Base-by-base conservation (phyloP, 1,284 basidiomycete genomes). In the Ceratobasidium sp. region DNA sequence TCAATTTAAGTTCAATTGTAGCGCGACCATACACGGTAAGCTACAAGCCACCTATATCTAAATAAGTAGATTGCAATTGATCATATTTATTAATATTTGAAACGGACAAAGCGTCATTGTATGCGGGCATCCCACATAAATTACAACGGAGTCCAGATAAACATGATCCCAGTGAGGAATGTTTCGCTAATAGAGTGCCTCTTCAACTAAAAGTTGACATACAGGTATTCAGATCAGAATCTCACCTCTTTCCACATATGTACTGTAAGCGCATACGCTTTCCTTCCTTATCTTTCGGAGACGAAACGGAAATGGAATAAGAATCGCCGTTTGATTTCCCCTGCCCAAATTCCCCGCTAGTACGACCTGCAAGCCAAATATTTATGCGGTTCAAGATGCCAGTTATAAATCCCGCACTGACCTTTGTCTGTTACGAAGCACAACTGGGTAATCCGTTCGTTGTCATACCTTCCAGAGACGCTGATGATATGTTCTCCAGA, bases 401-500 rank as follows among this genome's bases (percentile, higher is more conserved):
- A 13, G 9, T 21, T 21, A 14, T 9, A n/a, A n/a, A n/a, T n/a
- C n/a, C n/a, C n/a, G n/a, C 8, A 44, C 23, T 13, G 42, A 64
- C 60, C 60, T 9, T 14, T 14, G 25, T 29, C 53, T 21, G 60
- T 64, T 16, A 53, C 33, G 6, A 64, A 64, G 2, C 36, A n/a
- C n/a, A 64, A n/a, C 19, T 53, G 49, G n/a, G 11, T 25, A 4
- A 64, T 52, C 14, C 39, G 25, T 19, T 21, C 23, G n/a, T 14
- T 27, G 21, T 64, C 4, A 30, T 29, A 11, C 30, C 44, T 33
- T 14, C 47, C 60, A 16, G 49, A 33, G 29, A 53, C 21, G 27
- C 30, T 23, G 49, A 49, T 29, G 14, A 64, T 64, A 42, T 53
- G 49, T 36, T 64, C 60, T 49, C 60, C 49, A 7, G 7, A 13